phyloP scores from a whole-genome alignment of 2,329 filamentous ascomycete genomes.

The Colletotrichum viniferum region DNA sequence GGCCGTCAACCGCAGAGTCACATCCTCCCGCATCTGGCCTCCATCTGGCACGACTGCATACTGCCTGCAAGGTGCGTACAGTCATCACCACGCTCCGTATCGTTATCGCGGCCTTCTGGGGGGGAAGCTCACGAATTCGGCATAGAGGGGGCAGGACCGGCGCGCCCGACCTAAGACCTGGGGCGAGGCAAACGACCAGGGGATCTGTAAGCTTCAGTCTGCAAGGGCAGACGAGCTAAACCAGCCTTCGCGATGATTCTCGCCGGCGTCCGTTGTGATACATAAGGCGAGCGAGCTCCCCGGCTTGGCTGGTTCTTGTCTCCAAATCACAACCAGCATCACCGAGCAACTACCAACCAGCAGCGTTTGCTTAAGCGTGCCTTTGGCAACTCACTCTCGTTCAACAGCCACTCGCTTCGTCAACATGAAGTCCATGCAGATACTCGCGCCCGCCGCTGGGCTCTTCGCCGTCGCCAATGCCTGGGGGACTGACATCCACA shows the following conservation, averaged over 20 bases:
- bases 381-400: slow-evolving; percentile 23
- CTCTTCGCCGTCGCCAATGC: slow-evolving; percentile 33
- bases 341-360: neutral
- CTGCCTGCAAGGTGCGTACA: slow-evolving; percentile 7
- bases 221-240: neutral
- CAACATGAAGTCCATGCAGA: slow-evolving; percentile 40
- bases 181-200: neutral
- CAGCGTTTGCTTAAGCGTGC: slow-evolving; percentile 24
- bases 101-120: neutral
- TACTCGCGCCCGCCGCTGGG: slow-evolving; percentile 34
- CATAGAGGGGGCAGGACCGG: neutral
- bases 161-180: neutral
- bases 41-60: slow-evolving; percentile 1
- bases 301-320: neutral
- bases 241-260: neutral
- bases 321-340: neutral
- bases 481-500: slow-evolving; percentile 24
- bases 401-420: slow-evolving; percentile 25
- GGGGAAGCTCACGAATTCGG: neutral
- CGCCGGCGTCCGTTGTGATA: neutral
- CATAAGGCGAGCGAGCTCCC: slow-evolving; percentile 6
- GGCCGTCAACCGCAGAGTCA: neutral
- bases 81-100: slow-evolving; percentile 3
- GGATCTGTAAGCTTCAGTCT: neutral
- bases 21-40: neutral